phyloP scores from a whole-genome alignment of 441 rosid genomes.

The Pelargonium myrrhifolium region DNA sequence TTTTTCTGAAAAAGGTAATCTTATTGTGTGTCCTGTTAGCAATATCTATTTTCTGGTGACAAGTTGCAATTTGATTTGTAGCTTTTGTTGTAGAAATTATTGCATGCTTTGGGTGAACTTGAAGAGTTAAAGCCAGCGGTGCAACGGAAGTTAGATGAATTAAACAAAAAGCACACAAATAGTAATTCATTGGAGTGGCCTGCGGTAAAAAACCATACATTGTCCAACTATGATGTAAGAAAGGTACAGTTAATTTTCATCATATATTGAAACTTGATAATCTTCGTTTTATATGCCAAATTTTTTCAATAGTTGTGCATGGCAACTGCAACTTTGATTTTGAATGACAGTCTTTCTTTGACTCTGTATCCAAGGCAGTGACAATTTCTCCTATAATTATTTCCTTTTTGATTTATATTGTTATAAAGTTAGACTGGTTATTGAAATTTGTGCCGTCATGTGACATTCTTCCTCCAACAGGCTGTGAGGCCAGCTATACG shows the following conservation, averaged over 20 bases:
- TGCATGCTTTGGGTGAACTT: constrained; percentile 67
- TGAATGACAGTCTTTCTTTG: background rate
- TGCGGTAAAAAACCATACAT: constrained; percentile 36
- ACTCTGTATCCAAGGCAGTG: background rate
- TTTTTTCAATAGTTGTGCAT: constrained; percentile 8
- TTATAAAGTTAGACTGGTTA: background rate
- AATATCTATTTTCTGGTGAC: constrained; percentile 21
- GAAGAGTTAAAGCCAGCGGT: constrained; percentile 81
- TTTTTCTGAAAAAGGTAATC: constrained; percentile 55
- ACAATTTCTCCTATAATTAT: too few species aligned
- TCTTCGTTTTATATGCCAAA: constrained; percentile 7
- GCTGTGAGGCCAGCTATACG: constrained; percentile 35
- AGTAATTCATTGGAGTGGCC: constrained; percentile 43
- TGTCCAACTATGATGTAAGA: constrained; percentile 29
- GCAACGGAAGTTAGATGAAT: constrained; percentile 49
- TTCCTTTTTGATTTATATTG: background rate
- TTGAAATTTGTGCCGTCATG: background rate
- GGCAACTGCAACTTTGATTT: background rate
- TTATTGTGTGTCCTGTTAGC: background rate
- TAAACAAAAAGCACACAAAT: constrained; percentile 37
- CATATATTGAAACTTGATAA: constrained; percentile 14
- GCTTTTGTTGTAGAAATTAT: constrained; percentile 47
- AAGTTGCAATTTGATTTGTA: constrained; percentile 11
- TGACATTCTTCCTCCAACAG: constrained; percentile 30
- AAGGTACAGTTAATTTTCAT: constrained; percentile 44